Base-by-base conservation (phyloP, 2,329 filamentous ascomycete species). In the Alternaria brassicae region DNA sequence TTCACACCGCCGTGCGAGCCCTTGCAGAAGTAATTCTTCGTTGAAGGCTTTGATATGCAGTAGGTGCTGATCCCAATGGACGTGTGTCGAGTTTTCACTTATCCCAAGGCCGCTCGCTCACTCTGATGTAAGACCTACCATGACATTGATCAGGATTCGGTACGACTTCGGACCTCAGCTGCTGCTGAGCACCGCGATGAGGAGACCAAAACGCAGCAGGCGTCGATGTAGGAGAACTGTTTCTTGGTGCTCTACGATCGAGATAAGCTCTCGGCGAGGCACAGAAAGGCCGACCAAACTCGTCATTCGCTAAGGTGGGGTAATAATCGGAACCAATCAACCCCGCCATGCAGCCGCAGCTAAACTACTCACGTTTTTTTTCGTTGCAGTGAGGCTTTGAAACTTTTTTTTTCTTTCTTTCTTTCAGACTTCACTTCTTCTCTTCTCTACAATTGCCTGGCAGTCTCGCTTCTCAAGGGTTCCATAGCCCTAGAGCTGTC, bases 401-500 rank as follows among this genome's bases (percentile, higher is more conserved):
- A 62, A 57, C 61, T 65, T 63, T 67, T 67, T 67, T 21, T n/a
- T n/a, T n/a, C n/a, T n/a, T n/a, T n/a, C 28, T 7, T 67, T 60
- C 53, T 49, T 32, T 19, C 42, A 50, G 39, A 19, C 58, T 54
- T 50, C 62, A 58, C 62, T 62, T 67, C 48, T 60, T 66, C 60
- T 64, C 61, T 61, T 58, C 60, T 60, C 59, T 62, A 64, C 68
- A 68, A 71, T 72, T 73, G 61, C 63, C 69, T 66, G 69, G 67
- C 70, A 72, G 70, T 69, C 72, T 72, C 70, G 66, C 67, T 70
- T 67, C 62, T 61, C 53, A 63, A 69, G 71, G 73, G 69, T 72
- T 48, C 57, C 59, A 63, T 65, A 72, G 69, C 72, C 72, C 71
- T 68, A 66, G 72, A 74, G 74, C 71, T 72, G 71, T 70, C 70